Evolutionary conservation across 202 grass and related monocot genomes (phyloP), one percentile per base, ranked within the genome.

Genomic region (Eragrostis tef): DNA sequence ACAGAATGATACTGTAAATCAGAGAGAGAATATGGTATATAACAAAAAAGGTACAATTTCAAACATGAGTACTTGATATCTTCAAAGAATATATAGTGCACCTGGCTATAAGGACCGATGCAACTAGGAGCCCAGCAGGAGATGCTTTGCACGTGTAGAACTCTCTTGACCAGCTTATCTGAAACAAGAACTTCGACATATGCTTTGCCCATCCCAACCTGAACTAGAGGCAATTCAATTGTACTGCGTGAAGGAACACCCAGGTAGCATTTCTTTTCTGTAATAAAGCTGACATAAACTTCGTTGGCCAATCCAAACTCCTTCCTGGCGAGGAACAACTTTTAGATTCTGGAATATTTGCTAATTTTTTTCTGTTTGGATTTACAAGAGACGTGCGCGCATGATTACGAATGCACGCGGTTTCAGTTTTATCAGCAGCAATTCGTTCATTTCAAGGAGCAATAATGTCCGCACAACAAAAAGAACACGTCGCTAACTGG

Each of bases 81-180:
- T 42, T 27, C 19, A 59, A 51, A 0, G 11, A 19, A 58, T 71
- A 4, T 21, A 49, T 81, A 41, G 78, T 45, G 80, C 71, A 97
- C 94, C 91, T 97, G 94, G 82, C 91, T 97, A 64, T 97, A 97
- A 65, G 94, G 94, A 70, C 94, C 95, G 0, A 98, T 98, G 89
- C 95, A 98, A 85, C 95, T 98, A 86, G 95, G 95, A 31, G 95
- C 95, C 95, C 95, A 98, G 79, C 91, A 98, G 58, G 95, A 98
- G 80, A 98, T 89, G 89, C 95, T 98, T 78, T 98, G 95, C 70
- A 98, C 95, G 75, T 98, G 95, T 68, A 98, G 90, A 87, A 98
- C 95, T 89, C 79, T 91, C 79, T 94, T 98, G 69, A 52, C 65
- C 36, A 91, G 76, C 56, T 98, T 88, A 36, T 79, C 89, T 82